Conservation (phyloP, 2,329 filamentous ascomycete species). For the Emydomyces testavorans region DNA sequence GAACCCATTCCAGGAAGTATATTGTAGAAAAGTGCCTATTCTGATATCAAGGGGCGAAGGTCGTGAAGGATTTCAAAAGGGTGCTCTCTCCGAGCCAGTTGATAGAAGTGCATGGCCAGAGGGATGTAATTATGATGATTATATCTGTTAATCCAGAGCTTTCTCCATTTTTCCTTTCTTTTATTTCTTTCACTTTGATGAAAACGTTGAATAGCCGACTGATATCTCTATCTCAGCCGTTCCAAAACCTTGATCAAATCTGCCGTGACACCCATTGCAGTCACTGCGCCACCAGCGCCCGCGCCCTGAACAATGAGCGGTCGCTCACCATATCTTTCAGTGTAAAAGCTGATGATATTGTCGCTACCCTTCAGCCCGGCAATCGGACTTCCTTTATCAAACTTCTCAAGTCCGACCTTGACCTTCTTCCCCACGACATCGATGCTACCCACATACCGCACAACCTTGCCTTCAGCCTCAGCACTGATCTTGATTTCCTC, state of each 20-base stretch:
- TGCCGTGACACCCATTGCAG: slow-evolving; percentile 92
- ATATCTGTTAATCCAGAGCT: no score
- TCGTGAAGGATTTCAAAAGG: no score
- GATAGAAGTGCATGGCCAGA: no score
- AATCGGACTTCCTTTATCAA: slow-evolving; percentile 79
- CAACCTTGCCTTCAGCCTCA: slow-evolving; percentile 76
- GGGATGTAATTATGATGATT: no score
- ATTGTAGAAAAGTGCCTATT: no score
- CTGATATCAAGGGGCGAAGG: no score
- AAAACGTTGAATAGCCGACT: no score
- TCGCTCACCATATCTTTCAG: slow-evolving; percentile 80
- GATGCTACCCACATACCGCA: slow-evolving; percentile 87
- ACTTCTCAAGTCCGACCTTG: slow-evolving; percentile 85
- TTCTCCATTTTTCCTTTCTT: no score
- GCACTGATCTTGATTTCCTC: slow-evolving; percentile 76
- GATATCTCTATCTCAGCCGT: slow-evolving; percentile 47
- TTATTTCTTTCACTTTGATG: no score
- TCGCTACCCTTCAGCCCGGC: slow-evolving; percentile 92
- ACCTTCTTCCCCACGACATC: slow-evolving; percentile 70
- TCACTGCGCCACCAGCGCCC: slow-evolving; percentile 87
- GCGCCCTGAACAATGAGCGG: slow-evolving; percentile 91
- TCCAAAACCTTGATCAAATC: slow-evolving; percentile 83
- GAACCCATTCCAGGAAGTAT: neutral
- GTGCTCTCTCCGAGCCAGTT: no score
- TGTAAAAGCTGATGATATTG: slow-evolving; percentile 99